Evolutionary conservation across 2,329 filamentous ascomycete genomes (phyloP).

Genomic region (Colletotrichum acutatum): DNA sequence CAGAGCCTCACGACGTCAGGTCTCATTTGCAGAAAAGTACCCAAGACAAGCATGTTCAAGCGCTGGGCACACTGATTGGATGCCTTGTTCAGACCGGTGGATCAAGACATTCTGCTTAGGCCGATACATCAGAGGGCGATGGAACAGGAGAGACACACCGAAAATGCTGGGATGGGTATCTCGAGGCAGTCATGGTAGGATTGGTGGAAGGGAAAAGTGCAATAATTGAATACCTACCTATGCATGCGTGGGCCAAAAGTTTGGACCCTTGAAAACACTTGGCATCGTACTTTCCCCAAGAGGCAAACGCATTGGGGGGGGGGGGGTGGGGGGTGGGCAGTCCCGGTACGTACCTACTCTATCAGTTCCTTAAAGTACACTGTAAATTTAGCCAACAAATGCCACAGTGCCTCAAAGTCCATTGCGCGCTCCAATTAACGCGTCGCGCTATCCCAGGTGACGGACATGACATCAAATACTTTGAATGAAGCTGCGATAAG

Average conservation of each 20-base stretch:
- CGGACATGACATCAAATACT: constrained; percentile 23
- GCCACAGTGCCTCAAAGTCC: constrained; percentile 14
- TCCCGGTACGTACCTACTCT: background rate
- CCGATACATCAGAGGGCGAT: too few species aligned
- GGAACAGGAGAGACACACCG: background rate
- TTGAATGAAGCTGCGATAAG: constrained; percentile 13
- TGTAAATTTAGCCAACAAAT: background rate
- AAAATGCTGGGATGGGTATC: background rate
- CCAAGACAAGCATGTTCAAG: too few species aligned
- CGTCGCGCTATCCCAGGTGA: constrained; percentile 6
- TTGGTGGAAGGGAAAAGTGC: background rate
- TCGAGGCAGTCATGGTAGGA: too few species aligned
- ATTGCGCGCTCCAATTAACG: constrained; percentile 23
- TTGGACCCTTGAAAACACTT: background rate
- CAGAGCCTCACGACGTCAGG: background rate
- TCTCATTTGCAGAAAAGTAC: too few species aligned
- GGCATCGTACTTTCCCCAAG: background rate
- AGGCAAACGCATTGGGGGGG: background rate
- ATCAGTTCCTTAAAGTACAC: background rate
- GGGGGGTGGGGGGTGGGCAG: background rate
- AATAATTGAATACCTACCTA: background rate
- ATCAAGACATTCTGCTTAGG: background rate
- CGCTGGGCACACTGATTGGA: background rate
- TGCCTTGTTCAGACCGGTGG: background rate
- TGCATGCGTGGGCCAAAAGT: background rate